Base-by-base conservation (phyloP, 2,329 filamentous ascomycete genomes). In the Aspergillus ochraceus region DNA sequence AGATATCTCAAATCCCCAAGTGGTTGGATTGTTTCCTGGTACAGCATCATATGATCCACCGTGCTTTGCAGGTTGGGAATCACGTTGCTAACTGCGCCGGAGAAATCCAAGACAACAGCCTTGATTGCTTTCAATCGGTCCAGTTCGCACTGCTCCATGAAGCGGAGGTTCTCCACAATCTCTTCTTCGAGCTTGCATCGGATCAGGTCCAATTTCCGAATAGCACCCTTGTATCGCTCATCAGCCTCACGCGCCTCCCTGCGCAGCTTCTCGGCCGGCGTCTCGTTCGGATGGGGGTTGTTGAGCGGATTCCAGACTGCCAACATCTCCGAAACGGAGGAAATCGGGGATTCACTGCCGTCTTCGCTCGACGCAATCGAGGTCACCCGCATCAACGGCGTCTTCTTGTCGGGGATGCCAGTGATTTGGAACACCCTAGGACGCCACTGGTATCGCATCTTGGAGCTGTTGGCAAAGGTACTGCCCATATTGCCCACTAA, bases 1-100 rank as follows among this genome's bases (percentile, higher is more conserved):
- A 99, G 84, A 75, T 98, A 99, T 64, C 95, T 86, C 67, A 99
- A 80, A 76, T 99, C 95, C 45, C 91, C 90, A 52, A 88, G 75
- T 6, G 95, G 95, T 76, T 98, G 95, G n/a, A 99, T 91, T 0
- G 95, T 98, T 81, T 99, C 95, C 76, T 99, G 95, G 79, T 96
- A 99, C 51, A 99, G 84, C 88, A 99, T 92, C 93, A 99, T 97
- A 74, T 96, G 92, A 79, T 99, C 95, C 24, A 99, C 92, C 0
- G 93, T 92, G 60, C 94, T 94, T 77, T 98, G 95, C 63, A 99
- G 81, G 71, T 91, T 96, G 19, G 95, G 96, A 64, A 99, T 98
- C 69, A 97, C 94, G 71, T 99, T 99, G 82, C 94, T 94, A 75
- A 99, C 91, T 42, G 94, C 92, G 50, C 95, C 95, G 4, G 94